A percentile compares a stretch with the other conserved stretches of the same genome.
Conservation (phyloP, 2,329 filamentous ascomycete species). For the Phaeosphaeriaceae sp. region DNA sequence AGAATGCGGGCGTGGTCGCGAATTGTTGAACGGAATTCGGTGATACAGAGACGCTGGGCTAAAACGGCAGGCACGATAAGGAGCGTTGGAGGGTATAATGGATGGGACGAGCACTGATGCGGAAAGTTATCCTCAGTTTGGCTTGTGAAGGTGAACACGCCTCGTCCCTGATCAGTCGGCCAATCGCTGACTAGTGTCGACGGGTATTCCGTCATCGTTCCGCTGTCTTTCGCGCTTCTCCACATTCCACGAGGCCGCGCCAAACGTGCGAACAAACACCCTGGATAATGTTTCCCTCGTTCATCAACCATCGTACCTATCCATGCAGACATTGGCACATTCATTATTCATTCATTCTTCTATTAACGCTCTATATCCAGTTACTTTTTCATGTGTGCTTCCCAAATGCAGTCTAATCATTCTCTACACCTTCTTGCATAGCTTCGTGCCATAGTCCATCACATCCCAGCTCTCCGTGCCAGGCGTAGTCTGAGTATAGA, state of each 20-base stretch:
- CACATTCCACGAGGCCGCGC: background rate
- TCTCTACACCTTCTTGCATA: conserved; percentile 31
- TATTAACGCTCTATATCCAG: background rate
- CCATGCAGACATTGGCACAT: background rate
- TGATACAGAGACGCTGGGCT: background rate
- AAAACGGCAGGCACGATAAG: conserved; percentile 1
- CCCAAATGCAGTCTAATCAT: background rate
- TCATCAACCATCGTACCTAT: background rate
- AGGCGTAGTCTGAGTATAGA: conserved; percentile 44
- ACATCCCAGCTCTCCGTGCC: conserved; percentile 45
- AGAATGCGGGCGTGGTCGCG: background rate
- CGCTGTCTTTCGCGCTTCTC: conserved; percentile 12
- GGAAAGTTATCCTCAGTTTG: conserved; percentile 11
- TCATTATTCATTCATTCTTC: background rate
- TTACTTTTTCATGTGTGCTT: background rate
- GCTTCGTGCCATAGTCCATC: conserved; percentile 43
- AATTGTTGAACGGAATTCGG: background rate
- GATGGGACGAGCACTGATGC: conserved; percentile 13
- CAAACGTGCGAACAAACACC: background rate
- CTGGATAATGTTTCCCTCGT: background rate
- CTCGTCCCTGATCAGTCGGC: conserved; percentile 19
- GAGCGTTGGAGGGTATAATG: conserved; percentile 4
- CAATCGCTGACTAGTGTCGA: conserved; percentile 20
- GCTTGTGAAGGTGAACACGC: conserved; percentile 34
- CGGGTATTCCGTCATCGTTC: conserved; percentile 28